Evolutionary conservation across 208 protist species (phyloP).

Genomic region (Wallacemonas sp.): DNA sequence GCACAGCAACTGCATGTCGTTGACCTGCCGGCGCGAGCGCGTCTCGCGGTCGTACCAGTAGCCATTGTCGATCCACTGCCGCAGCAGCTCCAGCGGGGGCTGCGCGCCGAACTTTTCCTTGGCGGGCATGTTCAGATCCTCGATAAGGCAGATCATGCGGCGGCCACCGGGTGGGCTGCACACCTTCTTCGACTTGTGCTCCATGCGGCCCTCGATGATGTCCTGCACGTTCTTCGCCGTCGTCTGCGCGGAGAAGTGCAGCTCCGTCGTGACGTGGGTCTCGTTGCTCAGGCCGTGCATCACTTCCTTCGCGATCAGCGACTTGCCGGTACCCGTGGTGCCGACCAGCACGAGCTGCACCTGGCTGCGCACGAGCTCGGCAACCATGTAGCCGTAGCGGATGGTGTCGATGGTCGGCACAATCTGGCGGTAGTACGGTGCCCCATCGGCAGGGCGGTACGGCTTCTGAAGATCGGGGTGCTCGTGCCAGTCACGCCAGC

Average conservation of each 20-base stretch:
- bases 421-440: constrained; percentile 95
- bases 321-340: constrained; percentile 97
- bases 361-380: constrained; percentile 82
- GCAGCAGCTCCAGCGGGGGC: constrained; percentile 97
- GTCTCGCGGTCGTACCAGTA: constrained; percentile 98
- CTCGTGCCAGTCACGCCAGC: constrained; percentile 96
- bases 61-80: constrained; percentile 97
- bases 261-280: constrained; percentile 85
- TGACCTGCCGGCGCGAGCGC: constrained; percentile 91
- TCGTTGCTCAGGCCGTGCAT: constrained; percentile 81
- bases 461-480: constrained; percentile 82
- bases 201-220: constrained; percentile 96
- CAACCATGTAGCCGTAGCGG: constrained; percentile 95
- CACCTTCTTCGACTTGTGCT: constrained; percentile 97
- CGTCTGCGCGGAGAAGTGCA: constrained; percentile 97
- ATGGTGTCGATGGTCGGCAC: constrained; percentile 98
- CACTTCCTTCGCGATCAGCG: constrained; percentile 89
- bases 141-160: constrained; percentile 96
- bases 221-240: constrained; percentile 94
- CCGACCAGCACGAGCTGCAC: constrained; percentile 95
- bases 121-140: constrained; percentile 99
- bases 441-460: constrained; percentile 81
- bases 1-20: constrained; percentile 97
- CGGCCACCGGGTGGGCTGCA: constrained; percentile 94
- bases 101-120: constrained; percentile 98